A percentile compares a stretch with the other conserved stretches of the same genome.
Conservation (phyloP, 2,329 filamentous ascomycete genomes). For the Truncatella angustata region DNA sequence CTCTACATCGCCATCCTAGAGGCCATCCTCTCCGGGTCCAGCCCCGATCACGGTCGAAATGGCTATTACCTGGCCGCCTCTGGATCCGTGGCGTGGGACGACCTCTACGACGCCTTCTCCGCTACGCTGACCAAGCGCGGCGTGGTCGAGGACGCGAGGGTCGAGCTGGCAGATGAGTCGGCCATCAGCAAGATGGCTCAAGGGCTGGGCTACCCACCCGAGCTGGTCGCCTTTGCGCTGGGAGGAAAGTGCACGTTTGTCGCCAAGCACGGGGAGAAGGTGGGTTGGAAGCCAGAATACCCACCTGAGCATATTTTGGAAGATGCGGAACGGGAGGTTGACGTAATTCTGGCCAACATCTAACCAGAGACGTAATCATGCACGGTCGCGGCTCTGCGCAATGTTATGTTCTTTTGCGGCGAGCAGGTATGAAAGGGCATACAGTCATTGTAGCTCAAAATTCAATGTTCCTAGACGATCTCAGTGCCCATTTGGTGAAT, state of each 20-base stretch:
- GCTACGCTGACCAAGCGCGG: slow-evolving; percentile 35
- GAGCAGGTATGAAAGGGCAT: too few relatives aligned
- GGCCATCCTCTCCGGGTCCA: slow-evolving; percentile 37
- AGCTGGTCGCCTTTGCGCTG: slow-evolving; percentile 37
- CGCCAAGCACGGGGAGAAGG: slow-evolving; percentile 33
- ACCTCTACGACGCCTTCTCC: slow-evolving; percentile 47
- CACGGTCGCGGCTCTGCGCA: too few relatives aligned
- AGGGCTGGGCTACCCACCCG: slow-evolving; percentile 32
- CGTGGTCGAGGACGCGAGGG: slow-evolving; percentile 34
- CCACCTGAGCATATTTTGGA: slow-evolving; percentile 44
- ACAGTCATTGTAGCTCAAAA: too few relatives aligned
- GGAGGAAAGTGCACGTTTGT: slow-evolving; percentile 45
- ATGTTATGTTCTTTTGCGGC: too few relatives aligned
- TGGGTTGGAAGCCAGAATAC: slow-evolving; percentile 46
- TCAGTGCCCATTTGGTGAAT: too few relatives aligned
- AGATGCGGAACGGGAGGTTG: slow-evolving; percentile 42
- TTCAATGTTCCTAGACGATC: too few relatives aligned
- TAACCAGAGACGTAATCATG: too few relatives aligned
- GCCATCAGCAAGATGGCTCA: slow-evolving; percentile 38
- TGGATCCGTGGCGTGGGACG: slow-evolving; percentile 48
- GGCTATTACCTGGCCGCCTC: slow-evolving; percentile 51
- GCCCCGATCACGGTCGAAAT: slow-evolving; percentile 36
- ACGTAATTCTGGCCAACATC: slow-evolving; percentile 32
- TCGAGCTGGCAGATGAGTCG: slow-evolving; percentile 33
- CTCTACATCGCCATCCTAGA: slow-evolving; percentile 45